Evolutionary conservation across 2,329 filamentous ascomycete genomes (phyloP), one percentile per base, ranked within the genome.

Genomic region (Akanthomyces muscarius): DNA sequence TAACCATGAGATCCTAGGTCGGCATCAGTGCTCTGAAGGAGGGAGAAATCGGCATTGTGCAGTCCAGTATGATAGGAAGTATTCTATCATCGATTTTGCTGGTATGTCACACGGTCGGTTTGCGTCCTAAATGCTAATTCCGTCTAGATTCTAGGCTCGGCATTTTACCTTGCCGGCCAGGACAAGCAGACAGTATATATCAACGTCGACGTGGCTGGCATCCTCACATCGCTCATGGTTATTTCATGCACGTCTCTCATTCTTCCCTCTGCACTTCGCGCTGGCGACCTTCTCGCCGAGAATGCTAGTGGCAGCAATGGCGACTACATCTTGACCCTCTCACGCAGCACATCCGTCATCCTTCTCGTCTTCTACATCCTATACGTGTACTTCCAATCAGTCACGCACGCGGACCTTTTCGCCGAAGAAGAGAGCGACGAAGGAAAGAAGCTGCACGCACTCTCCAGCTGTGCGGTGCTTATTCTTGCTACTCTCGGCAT

Each of bases 401-500:
- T 63, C 18, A 58, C 61, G 18, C 61, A 63, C 47, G 61, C 61
- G 5, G 54, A 63, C 5, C 61, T 63, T 4, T 63, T 63, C n/a
- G 61, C 61, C 36, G 61, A 63, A 23, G 61, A 63, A 30, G 61
- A 63, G 61, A 54, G 28, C 41, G 61, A 63, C 14, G 47, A 52
- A 14, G 48, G 54, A 18, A 59, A 64, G 57, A 65, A 65, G 59
- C 59, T 66, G 6, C 65, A 65, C 30, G 63, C 61, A 4, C 14
- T 61, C 1, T 65, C 65, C 4, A 66, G 65, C 64, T 65, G 65
- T 55, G 50, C 61, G 13, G 57, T 66, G 4, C 64, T 67, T 25
- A 42, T 67, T 14, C 44, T 67, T 18, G 66, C 66, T 6, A 67
- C 65, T 4, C 57, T 66, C n/a, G 65, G 64, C 2, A 64, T 66